phyloP scores from a whole-genome alignment of 306 rosid genomes.

The Vigna hirtella region DNA sequence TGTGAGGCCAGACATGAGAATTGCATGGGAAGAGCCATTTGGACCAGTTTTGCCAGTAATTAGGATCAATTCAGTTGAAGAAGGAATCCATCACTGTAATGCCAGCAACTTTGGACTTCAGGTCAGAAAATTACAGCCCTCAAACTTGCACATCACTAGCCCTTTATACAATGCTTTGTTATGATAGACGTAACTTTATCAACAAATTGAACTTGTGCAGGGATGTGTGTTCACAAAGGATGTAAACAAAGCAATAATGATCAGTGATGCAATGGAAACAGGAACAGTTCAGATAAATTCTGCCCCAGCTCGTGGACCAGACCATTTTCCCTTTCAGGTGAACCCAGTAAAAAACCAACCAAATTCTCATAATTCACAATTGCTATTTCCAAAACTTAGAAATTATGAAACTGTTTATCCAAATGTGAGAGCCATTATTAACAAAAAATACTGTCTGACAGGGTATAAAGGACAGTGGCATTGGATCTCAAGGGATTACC shows the following conservation, averaged over 20 bases:
- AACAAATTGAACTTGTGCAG: conserved; percentile 51
- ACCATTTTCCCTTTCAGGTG: conserved; percentile 98
- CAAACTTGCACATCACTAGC: conserved; percentile 7
- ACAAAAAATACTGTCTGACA: conserved; percentile 49
- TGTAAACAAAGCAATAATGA: conserved; percentile 90
- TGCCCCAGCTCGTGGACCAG: conserved; percentile 98
- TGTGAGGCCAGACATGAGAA: conserved; percentile 97
- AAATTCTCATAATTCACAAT: background rate
- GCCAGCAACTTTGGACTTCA: conserved; percentile 99
- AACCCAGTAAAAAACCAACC: conserved; percentile 23
- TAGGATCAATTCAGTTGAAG: conserved; percentile 84
- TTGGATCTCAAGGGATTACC: conserved; percentile 97
- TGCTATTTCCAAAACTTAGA: background rate
- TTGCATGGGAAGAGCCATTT: conserved; percentile 99
- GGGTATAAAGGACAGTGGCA: conserved; percentile 98
- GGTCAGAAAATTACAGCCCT: conserved; percentile 50
- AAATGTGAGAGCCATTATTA: background rate
- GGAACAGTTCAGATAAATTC: conserved; percentile 99
- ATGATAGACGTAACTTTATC: conserved; percentile 5
- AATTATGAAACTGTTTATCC: too few species aligned
- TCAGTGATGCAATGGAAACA: conserved; percentile 96
- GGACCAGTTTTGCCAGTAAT: conserved; percentile 93
- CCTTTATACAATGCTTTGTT: background rate
- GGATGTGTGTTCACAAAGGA: conserved; percentile 96
- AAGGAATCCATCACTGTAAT: conserved; percentile 98